Base-by-base conservation (phyloP, 495 filamentous ascomycete genomes). In the Echria macrotheca region DNA sequence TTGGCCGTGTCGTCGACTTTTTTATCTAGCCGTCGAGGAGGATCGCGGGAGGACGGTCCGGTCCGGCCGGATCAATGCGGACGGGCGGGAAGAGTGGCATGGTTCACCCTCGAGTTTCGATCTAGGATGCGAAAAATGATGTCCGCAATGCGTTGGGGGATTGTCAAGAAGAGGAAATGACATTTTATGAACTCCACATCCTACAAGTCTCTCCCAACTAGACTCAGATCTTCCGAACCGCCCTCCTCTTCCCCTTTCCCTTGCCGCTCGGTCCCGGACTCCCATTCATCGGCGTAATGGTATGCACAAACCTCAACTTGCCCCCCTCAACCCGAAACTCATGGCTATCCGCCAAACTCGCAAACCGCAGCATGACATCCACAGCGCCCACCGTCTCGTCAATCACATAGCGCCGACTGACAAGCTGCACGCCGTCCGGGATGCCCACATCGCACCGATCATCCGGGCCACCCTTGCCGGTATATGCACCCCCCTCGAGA, bases 311-410 rank as follows among this genome's bases (percentile, higher is more conserved):
- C 28, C 70, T 62, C 40, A 77, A 40, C 64, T 69, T 70, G 14
- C 74, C 72, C 9, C 67, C 63, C 57, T 77, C 72, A 1, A 77
- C 61, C 7, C 72, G 55, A 55, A 77, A 77, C 57, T 72, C 68
- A 54, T 77, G 74, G 44, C 69, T 74, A 49, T 77, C 73, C 10
- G 73, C 71, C 15, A 67, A 63, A 2, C 62, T 59, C 1, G 55
- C 58, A 47, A 77, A 76, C 43, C 67, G 67, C 57, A 74, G 54
- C 21, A 74, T 64, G 12, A 73, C 54, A 22, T 70, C 68, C 1
- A 74, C 71, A 5, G 69, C 70, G 1, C 73, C 73, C 17, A 73
- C 54, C 17, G 64, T 68, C 56, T 75, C 71, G 52, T 77, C 74
- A 44, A 77, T 75, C n/a, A 77, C 70, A 48, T 76, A 76, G 26